Evolutionary conservation across 805 yeast species (phyloP).

Genomic region (Cyberlindnera maclurae): DNA sequence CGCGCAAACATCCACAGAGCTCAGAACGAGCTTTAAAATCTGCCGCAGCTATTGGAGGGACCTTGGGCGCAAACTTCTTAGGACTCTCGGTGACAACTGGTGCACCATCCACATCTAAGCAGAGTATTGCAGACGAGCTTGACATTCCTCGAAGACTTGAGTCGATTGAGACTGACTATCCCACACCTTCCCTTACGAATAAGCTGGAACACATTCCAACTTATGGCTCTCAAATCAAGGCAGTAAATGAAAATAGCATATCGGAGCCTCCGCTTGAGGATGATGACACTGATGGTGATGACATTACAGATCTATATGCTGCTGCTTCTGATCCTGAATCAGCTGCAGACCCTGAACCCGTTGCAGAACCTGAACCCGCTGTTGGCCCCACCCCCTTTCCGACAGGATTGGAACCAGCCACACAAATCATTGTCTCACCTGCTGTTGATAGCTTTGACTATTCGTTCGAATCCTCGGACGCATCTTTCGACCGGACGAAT

Average conservation of each 20-base stretch:
- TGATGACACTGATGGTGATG: slow-evolving; percentile 26
- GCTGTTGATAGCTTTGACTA: slow-evolving; percentile 8
- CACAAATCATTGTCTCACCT: slow-evolving; percentile 1
- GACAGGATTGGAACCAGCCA: background rate
- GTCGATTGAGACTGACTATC: no score
- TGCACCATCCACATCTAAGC: no score
- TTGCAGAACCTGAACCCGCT: background rate
- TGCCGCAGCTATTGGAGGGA: no score
- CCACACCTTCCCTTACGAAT: no score
- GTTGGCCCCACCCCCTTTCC: background rate
- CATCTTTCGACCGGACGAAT: slow-evolving; percentile 9
- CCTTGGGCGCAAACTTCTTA: no score
- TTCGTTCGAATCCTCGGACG: slow-evolving; percentile 16
- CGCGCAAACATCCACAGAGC: background rate
- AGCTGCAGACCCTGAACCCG: background rate
- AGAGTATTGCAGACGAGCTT: no score
- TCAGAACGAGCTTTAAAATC: no score
- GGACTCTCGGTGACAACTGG: no score
- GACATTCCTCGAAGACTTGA: no score
- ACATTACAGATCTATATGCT: slow-evolving; percentile 20
- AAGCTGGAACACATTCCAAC: no score
- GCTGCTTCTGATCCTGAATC: slow-evolving; percentile 3
- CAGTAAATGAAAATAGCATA: slow-evolving; percentile 12
- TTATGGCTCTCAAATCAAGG: no score
- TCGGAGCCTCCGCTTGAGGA: slow-evolving; percentile 19